A percentile compares a stretch with the other conserved stretches of the same genome.
These are phyloP conservation scores for Talaromyces sp. DNA, from an alignment of 2,329 filamentous ascomycete species.

Conservation along the genomic window DNA sequence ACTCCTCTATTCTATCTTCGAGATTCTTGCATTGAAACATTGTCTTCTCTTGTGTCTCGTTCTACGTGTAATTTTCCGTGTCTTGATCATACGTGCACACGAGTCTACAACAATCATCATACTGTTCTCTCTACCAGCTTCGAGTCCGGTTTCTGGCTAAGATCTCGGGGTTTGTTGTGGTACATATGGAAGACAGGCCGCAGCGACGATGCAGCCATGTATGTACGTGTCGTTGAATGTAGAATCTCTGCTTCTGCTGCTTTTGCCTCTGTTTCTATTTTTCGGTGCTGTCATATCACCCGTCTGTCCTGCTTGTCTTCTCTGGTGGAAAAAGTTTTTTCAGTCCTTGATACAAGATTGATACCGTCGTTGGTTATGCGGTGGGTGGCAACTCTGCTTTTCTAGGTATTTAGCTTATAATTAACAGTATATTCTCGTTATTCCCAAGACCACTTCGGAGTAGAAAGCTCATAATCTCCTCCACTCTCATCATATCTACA, in stretches of 20 bases:
- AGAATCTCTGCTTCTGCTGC: neutral
- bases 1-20: constrained; percentile 7
- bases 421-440: neutral
- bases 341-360: neutral
- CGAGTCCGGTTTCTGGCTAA: neutral
- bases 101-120: neutral
- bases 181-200: neutral
- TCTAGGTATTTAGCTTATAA: neutral
- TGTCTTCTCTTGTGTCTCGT: neutral
- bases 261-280: neutral
- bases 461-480: neutral
- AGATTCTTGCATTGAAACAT: neutral
- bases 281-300: neutral
- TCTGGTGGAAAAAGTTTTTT: neutral
- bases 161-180: neutral
- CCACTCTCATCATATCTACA: neutral
- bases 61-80: constrained; percentile 2
- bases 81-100: neutral
- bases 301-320: neutral
- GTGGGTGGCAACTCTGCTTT: neutral
- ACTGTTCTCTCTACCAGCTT: neutral
- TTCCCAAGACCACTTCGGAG: neutral
- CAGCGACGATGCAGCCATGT: neutral
- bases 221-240: constrained; percentile 9
- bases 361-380: neutral